Evolutionary conservation across 148 eudicot species (phyloP).

Genomic region (Bassia scoparia): DNA sequence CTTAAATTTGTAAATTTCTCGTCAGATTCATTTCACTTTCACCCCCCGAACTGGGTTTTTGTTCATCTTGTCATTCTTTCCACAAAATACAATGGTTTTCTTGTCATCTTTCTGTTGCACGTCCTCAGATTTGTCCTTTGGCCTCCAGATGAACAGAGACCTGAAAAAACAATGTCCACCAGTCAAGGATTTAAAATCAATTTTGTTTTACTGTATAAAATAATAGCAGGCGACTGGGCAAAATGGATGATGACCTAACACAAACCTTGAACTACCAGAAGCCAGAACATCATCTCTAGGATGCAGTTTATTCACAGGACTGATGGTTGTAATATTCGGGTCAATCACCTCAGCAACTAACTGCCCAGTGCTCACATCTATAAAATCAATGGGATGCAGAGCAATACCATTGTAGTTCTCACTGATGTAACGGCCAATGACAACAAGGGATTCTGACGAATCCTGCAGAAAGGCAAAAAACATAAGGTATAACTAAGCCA

Average conservation of each 20-base stretch:
- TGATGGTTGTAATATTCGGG: slow-evolving; percentile 86
- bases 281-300: slow-evolving; percentile 87
- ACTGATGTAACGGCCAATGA: slow-evolving; percentile 93
- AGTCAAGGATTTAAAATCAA: too few species aligned
- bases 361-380: slow-evolving; percentile 82
- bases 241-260: neutral
- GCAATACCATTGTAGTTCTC: slow-evolving; percentile 85
- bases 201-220: too few species aligned
- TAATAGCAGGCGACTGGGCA: neutral
- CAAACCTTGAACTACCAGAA: slow-evolving; percentile 87
- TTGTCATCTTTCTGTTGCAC: slow-evolving; percentile 46
- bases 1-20: slow-evolving; percentile 39
- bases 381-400: slow-evolving; percentile 91
- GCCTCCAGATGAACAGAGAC: slow-evolving; percentile 89
- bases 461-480: slow-evolving; percentile 47
- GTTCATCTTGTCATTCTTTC: slow-evolving; percentile 47
- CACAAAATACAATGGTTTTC: slow-evolving; percentile 54
- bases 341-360: slow-evolving; percentile 90
- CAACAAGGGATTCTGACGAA: slow-evolving; percentile 85
- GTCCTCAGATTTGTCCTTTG: slow-evolving; percentile 53
- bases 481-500: neutral
- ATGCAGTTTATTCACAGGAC: slow-evolving; percentile 93
- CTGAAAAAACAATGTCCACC: slow-evolving; percentile 30
- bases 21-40: slow-evolving; percentile 77
- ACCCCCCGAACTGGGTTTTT: slow-evolving; percentile 37